Percentiles rank a stretch among this genome's conserved stretches.
phyloP scores from a whole-genome alignment of 2,329 filamentous ascomycete genomes.

The Botrytis deweyae region DNA sequence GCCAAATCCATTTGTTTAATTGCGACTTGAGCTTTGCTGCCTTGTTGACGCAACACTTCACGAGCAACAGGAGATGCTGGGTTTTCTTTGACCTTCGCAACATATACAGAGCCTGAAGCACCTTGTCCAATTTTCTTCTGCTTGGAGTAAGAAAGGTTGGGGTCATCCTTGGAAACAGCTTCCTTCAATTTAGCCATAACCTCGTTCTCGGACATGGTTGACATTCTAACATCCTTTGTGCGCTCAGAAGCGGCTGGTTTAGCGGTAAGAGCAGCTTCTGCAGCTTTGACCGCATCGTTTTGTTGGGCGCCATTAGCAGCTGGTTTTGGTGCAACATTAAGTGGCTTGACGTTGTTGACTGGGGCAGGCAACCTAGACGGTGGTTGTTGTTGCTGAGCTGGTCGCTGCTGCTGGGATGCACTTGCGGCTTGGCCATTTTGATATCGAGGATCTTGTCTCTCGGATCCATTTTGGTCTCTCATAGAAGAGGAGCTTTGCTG shows the following conservation, averaged over 20 bases:
- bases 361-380: constrained; percentile 57
- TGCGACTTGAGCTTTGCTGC: constrained; percentile 82
- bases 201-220: constrained; percentile 93
- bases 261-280: constrained; percentile 83
- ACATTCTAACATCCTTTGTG: constrained; percentile 95
- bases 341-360: constrained; percentile 61
- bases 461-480: constrained; percentile 41
- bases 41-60: constrained; percentile 75
- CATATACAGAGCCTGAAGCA: constrained; percentile 96
- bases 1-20: constrained; percentile 99
- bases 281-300: constrained; percentile 76
- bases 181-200: constrained; percentile 96
- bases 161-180: constrained; percentile 93
- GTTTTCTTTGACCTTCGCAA: constrained; percentile 89
- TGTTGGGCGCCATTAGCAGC: constrained; percentile 44
- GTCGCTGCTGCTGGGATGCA: constrained; percentile 42
- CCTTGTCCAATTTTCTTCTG: constrained; percentile 99
- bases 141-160: constrained; percentile 93
- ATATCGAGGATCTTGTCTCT: constrained; percentile 37
- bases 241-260: constrained; percentile 72
- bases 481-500: constrained; percentile 52
- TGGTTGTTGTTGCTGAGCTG: constrained; percentile 48
- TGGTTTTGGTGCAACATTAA: constrained; percentile 73
- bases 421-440: constrained; percentile 48
- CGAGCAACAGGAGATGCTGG: constrained; percentile 79